Conservation (phyloP, 2,329 filamentous ascomycete genomes). For the Fusarium pseudocircinatum region DNA sequence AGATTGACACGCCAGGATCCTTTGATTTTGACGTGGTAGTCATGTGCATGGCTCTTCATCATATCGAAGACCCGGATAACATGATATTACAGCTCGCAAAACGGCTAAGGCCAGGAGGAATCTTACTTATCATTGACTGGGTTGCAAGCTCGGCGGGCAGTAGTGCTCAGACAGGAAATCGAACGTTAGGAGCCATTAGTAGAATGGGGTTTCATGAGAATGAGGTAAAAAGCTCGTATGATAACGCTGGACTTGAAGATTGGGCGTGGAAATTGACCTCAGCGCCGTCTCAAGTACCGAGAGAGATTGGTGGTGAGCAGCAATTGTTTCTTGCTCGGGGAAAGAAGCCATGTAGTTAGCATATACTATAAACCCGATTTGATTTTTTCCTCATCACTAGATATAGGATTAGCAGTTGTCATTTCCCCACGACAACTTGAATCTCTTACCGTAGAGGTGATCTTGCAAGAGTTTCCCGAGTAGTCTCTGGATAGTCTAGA, state of each 20-base stretch:
- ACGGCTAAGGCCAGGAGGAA: conserved; percentile 44
- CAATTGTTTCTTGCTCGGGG: conserved; percentile 43
- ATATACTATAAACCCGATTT: neutral
- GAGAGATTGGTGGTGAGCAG: conserved; percentile 37
- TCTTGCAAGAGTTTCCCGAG: neutral
- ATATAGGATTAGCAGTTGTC: neutral
- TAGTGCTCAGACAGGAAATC: neutral
- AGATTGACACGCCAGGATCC: conserved; percentile 35
- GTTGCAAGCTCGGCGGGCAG: conserved; percentile 26
- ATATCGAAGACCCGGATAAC: conserved; percentile 43
- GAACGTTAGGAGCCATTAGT: conserved; percentile 22
- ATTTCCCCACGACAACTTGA: neutral
- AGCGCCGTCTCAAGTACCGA: conserved; percentile 33
- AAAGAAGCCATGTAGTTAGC: conserved; percentile 2
- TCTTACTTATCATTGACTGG: conserved; percentile 49
- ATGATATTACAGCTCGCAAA: conserved; percentile 45
- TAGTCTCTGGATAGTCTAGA: neutral
- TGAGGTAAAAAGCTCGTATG: conserved; percentile 34
- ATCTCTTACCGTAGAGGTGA: neutral
- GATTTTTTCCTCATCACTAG: too few relatives aligned
- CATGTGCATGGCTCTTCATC: conserved; percentile 51
- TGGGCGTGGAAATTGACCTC: conserved; percentile 42
- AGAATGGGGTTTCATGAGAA: conserved; percentile 39
- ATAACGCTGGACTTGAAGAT: conserved; percentile 35
- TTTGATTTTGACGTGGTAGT: conserved; percentile 46